Base-by-base conservation (phyloP, 192 early-diverging fungal species). In the Dispira parvispora region DNA sequence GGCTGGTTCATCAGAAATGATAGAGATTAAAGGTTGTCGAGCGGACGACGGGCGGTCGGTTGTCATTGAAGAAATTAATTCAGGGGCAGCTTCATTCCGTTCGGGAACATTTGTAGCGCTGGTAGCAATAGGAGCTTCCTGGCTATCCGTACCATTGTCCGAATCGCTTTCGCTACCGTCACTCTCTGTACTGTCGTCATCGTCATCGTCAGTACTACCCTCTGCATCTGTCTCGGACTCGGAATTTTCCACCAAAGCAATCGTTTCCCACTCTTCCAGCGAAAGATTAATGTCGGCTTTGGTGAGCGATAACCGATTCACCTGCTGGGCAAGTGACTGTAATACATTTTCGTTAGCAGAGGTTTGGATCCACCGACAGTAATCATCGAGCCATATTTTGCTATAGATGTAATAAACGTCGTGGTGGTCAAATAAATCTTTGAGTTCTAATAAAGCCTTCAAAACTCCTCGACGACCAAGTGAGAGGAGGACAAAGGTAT, bases 351-450 rank as follows among this genome's bases (percentile, higher is more conserved):
- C 91, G 61, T 82, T 86, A 63, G 14, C 18, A 32, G 26, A 60
- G 1, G 66, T 78, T 63, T 94, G 92, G 46, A 94, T 76, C 96
- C 96, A 99, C 21, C 90, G 78, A 71, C 93, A 97, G 70, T 99
- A 99, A 69, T 99, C 94, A 68, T 92, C 92, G 18, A 99, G 44
- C 69, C 75, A 95, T 20, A 96, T 71, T 72, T 89, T 85, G 68
- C 87, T 82, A 62, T 96, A 88, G 8, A 95, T 69, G 67, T 92
- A 94, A 67, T 87, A 90, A 0, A 81, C 67, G 63, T 99, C 94
- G 62, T 99, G 87, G 65, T 81, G 77, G 56, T 90, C 86, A 69
- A 97, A 76, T 32, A 93, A 63, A 8, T 79, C 69, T 69, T 91
- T 89, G 67, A 90, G 68, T 12, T 83, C 82, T 58, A 99, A 69